A percentile compares a stretch with the other conserved stretches of the same genome.
Evolutionary conservation across 1,139 yeast genomes (phyloP).

Genomic region (Taphrina communis): DNA sequence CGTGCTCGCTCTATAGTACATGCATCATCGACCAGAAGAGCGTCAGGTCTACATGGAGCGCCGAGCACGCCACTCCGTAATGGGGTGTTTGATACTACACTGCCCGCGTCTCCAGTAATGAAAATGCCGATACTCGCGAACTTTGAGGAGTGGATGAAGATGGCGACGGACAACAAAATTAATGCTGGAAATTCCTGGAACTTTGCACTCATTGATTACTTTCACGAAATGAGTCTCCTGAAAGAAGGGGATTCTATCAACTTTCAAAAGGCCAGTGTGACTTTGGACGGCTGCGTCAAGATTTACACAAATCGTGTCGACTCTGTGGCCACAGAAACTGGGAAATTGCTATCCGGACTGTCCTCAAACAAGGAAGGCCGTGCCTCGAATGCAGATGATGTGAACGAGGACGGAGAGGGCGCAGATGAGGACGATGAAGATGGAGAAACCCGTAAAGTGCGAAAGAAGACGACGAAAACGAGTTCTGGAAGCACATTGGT

Average conservation of each 20-base stretch:
- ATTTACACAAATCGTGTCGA: slow-evolving; percentile 86
- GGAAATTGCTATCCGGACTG: slow-evolving; percentile 78
- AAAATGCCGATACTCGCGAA: slow-evolving; percentile 61
- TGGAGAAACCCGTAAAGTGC: slow-evolving; percentile 48
- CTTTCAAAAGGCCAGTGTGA: slow-evolving; percentile 78
- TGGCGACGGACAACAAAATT: slow-evolving; percentile 79
- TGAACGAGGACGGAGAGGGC: slow-evolving; percentile 48
- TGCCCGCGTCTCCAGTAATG: slow-evolving; percentile 19
- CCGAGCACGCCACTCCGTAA: slow-evolving; percentile 11
- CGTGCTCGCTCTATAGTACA: slow-evolving; percentile 26
- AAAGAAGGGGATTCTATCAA: slow-evolving; percentile 68
- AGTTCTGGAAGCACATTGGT: slow-evolving; percentile 58
- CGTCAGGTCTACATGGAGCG: slow-evolving; percentile 1
- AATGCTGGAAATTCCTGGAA: slow-evolving; percentile 71
- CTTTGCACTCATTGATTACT: slow-evolving; percentile 85
- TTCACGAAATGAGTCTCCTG: slow-evolving; percentile 69
- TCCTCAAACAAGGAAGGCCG: slow-evolving; percentile 52
- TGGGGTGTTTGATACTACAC: background rate
- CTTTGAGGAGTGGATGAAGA: slow-evolving; percentile 87
- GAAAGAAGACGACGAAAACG: slow-evolving; percentile 49
- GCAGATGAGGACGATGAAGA: slow-evolving; percentile 50
- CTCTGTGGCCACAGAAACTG: slow-evolving; percentile 89
- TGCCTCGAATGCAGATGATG: slow-evolving; percentile 46
- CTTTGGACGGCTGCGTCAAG: slow-evolving; percentile 84
- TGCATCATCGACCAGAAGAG: slow-evolving; percentile 25